Conservation (phyloP, 2,329 filamentous ascomycete species). For the Diplocarpon rosae region DNA sequence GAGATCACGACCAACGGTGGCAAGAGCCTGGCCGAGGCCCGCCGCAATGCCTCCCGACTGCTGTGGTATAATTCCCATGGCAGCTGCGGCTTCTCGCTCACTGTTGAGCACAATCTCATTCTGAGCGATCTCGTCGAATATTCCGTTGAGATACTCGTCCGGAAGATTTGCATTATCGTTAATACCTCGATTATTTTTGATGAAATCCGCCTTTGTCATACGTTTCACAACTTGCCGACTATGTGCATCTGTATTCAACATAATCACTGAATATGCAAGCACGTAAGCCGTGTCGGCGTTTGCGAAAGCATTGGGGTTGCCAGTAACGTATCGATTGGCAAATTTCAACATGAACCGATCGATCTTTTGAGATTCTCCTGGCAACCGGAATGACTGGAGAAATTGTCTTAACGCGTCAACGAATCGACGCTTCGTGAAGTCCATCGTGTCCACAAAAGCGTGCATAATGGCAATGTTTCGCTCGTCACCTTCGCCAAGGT, state of each 20-base stretch:
- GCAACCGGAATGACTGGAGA: slow-evolving; percentile 85
- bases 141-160: slow-evolving; percentile 77
- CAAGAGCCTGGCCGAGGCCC: slow-evolving; percentile 77
- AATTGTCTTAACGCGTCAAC: slow-evolving; percentile 88
- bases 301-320: slow-evolving; percentile 93
- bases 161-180: slow-evolving; percentile 93
- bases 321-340: slow-evolving; percentile 86
- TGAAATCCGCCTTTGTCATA: slow-evolving; percentile 96
- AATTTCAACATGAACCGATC: slow-evolving; percentile 99
- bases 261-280: slow-evolving; percentile 87
- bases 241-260: slow-evolving; percentile 94
- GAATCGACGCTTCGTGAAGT: slow-evolving; percentile 83
- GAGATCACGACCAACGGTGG: slow-evolving; percentile 82
- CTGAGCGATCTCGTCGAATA: slow-evolving; percentile 82
- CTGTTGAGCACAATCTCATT: slow-evolving; percentile 94
- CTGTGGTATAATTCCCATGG: slow-evolving; percentile 50
- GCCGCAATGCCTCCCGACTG: slow-evolving; percentile 64
- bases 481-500: slow-evolving; percentile 82
- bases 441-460: slow-evolving; percentile 91
- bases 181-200: slow-evolving; percentile 97
- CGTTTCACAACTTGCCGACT: slow-evolving; percentile 72
- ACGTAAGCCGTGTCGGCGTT: slow-evolving; percentile 98
- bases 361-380: slow-evolving; percentile 96
- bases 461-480: slow-evolving; percentile 98
- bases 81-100: slow-evolving; percentile 80